phyloP scores from a whole-genome alignment of 2,329 filamentous ascomycete genomes.

The Epichloe festucae region DNA sequence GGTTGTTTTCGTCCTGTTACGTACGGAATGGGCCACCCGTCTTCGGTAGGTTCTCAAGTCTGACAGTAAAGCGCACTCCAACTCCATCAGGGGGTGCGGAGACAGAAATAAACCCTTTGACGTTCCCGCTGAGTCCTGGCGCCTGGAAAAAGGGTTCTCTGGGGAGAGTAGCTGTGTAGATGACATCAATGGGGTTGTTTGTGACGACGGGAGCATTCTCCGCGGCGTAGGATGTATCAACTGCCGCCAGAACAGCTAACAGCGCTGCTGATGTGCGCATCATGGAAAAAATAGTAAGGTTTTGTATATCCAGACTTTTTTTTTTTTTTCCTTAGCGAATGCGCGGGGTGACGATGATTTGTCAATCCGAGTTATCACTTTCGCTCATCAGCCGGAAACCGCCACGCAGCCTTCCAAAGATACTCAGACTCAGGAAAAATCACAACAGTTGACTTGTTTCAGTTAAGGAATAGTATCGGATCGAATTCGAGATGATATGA shows the following conservation, averaged over 20 bases:
- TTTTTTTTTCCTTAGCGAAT: no score
- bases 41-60: conserved; percentile 45
- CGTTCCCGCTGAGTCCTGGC: conserved; percentile 22
- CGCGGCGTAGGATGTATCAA: conserved; percentile 8
- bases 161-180: conserved; percentile 45
- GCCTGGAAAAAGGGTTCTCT: conserved; percentile 38
- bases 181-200: conserved; percentile 39
- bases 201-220: conserved; percentile 36
- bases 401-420: no score
- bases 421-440: no score
- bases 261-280: background rate
- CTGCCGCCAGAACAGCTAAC: background rate
- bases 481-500: no score
- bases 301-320: background rate
- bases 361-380: no score
- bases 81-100: conserved; percentile 33
- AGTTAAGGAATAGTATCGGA: no score
- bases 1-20: conserved; percentile 13
- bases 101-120: conserved; percentile 41
- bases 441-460: no score
- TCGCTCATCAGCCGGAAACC: no score
- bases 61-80: conserved; percentile 42
- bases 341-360: no score
- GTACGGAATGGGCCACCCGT: conserved; percentile 48
- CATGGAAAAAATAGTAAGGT: background rate